Evolutionary conservation across 805 yeast species (phyloP).

Genomic region (Starmerella sp.): DNA sequence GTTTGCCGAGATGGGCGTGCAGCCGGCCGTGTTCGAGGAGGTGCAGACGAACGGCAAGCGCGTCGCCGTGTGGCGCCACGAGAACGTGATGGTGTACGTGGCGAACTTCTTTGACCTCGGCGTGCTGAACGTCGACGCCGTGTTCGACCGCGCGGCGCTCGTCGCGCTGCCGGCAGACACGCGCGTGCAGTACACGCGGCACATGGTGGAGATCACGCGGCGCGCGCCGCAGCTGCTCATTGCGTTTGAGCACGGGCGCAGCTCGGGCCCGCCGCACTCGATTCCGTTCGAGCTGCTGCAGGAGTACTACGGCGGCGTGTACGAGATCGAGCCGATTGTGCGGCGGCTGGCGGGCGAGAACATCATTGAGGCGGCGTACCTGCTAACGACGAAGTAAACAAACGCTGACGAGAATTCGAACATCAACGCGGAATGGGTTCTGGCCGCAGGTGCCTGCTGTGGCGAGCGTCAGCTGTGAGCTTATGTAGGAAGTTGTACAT

Average conservation of each 20-base stretch:
- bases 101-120: constrained; percentile 15
- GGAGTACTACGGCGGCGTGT: constrained; percentile 11
- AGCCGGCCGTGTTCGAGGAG: not conserved
- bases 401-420: too few species aligned
- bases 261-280: constrained; percentile 11
- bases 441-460: too few species aligned
- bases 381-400: not conserved
- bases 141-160: constrained; percentile 18
- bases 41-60: not conserved
- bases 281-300: constrained; percentile 10
- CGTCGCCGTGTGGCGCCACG: constrained; percentile 1
- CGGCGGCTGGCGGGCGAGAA: not conserved
- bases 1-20: constrained; percentile 9
- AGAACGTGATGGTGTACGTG: constrained; percentile 1
- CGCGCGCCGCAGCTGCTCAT: constrained; percentile 16
- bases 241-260: constrained; percentile 12
- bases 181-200: constrained; percentile 6
- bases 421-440: too few species aligned
- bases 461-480: too few species aligned
- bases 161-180: constrained; percentile 14
- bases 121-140: constrained; percentile 5
- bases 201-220: constrained; percentile 9
- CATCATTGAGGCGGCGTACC: constrained; percentile 7
- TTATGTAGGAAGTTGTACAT: too few species aligned
- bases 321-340: constrained; percentile 2